These are phyloP conservation scores for Tetrastigma voinierianum DNA, from an alignment of 164 flowering plant genomes.

Conservation along the genomic window DNA sequence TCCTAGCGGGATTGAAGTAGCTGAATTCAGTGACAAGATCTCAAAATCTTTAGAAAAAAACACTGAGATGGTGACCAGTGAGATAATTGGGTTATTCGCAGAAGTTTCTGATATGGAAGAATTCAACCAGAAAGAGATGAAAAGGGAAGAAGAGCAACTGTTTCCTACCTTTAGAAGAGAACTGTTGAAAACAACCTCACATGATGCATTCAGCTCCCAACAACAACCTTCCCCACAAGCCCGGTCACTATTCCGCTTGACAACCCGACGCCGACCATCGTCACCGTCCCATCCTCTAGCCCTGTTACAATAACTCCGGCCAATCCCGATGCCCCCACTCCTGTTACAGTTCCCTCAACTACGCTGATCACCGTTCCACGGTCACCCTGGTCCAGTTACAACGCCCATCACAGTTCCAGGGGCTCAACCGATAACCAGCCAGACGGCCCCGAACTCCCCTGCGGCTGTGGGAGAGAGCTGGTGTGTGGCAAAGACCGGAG, in stretches of 20 bases:
- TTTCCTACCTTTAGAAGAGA: conserved; percentile 35
- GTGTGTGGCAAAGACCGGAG: conserved; percentile 85
- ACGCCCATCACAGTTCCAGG: conserved; percentile 30
- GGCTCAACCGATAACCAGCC: no score
- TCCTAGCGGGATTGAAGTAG: conserved; percentile 25
- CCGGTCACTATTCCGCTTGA: conserved; percentile 24
- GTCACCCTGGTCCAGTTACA: conserved; percentile 35
- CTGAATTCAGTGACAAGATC: conserved; percentile 21
- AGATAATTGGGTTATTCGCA: conserved; percentile 24
- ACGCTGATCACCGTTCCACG: conserved; percentile 22
- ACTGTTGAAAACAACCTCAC: conserved; percentile 27
- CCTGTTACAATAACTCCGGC: conserved; percentile 17
- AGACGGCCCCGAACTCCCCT: conserved; percentile 38
- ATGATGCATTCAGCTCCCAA: conserved; percentile 24
- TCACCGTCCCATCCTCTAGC: conserved; percentile 14
- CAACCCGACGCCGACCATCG: conserved; percentile 23
- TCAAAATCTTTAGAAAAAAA: conserved; percentile 17
- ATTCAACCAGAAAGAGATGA: conserved; percentile 19
- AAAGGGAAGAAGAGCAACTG: conserved; percentile 26
- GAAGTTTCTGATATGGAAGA: conserved; percentile 27
- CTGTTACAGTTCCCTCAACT: conserved; percentile 30
- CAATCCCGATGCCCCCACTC: conserved; percentile 23
- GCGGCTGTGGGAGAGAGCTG: conserved; percentile 69
- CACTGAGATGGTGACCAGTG: conserved; percentile 9
- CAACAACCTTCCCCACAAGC: conserved; percentile 16